Base-by-base conservation (phyloP, 169 alveolate genomes). In the Toxoplasma gondii region DNA sequence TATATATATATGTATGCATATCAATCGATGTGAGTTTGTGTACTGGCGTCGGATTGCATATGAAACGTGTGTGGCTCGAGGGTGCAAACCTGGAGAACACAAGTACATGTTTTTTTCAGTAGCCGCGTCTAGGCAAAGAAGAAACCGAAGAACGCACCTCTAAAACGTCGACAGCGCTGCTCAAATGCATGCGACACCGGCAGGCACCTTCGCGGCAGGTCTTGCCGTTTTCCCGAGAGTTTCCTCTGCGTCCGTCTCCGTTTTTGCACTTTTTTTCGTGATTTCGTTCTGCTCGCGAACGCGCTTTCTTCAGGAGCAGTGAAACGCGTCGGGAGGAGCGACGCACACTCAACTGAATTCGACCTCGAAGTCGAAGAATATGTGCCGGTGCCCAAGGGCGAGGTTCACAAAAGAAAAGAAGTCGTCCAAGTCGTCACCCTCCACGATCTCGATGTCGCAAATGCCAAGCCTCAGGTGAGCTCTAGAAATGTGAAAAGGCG, bases 331-430 rank as follows among this genome's bases (percentile, higher is more conserved):
- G 99, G 99, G 38, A 97, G 99, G 94, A 98, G 99, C 91, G 99
- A 99, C 95, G 98, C 99, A n/a, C 99, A 98, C 95, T 99, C 99
- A 34, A 98, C 99, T 43, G 99, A 99, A 95, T 99, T 98, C 96
- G 99, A 99, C 95, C 98, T 99, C 45, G 99, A 99, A 96, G 99
- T 99, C 45, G 99, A 99, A 97, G 99, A 99, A 54, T 99, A 99
- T 95, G 99, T 99, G 43, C 99, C 99, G 31, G 97, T 99, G 83
- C 99, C 99, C 12, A 99, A 99, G 95, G 99, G 99, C 70, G 99
- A 99, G 88, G 99, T 99, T n/a, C 99, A 98, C 95, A 99, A 99
- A 97, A 99, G 99, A 97, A 99, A 99, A 96, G 99, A 99, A 96
- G 99, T 99, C 36, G 99, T 99, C n/a, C 97, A 94, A 88, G 94